Conservation (phyloP, 441 rosid genomes). For the Manihot esculenta region DNA sequence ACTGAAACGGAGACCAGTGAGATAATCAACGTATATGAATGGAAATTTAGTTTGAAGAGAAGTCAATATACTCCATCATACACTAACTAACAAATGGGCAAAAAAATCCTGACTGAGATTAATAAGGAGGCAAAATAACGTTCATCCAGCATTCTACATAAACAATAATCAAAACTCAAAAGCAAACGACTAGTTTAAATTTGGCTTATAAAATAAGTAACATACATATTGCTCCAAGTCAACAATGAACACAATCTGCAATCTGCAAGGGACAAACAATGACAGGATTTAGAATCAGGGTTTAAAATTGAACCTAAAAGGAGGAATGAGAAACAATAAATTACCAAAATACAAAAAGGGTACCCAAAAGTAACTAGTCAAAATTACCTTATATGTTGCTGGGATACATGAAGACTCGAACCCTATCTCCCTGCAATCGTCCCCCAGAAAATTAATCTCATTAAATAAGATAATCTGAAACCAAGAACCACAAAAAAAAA, state of each 20-base stretch:
- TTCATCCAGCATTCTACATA: constrained; percentile 26
- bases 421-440: constrained; percentile 60
- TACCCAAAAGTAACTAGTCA: neutral
- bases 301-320: neutral
- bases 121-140: constrained; percentile 6
- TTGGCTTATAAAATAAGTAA: constrained; percentile 16
- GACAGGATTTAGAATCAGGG: neutral
- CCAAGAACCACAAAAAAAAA: neutral
- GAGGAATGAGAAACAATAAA: no score
- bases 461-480: neutral
- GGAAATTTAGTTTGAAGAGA: neutral
- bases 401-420: constrained; percentile 88
- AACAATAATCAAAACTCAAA: constrained; percentile 16
- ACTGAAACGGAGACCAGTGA: neutral
- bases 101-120: constrained; percentile 21
- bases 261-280: constrained; percentile 13
- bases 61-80: neutral
- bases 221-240: constrained; percentile 11
- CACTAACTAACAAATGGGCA: constrained; percentile 1
- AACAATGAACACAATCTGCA: neutral
- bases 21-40: neutral
- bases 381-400: constrained; percentile 72
- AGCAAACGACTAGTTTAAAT: constrained; percentile 10
- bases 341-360: neutral
- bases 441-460: neutral